Percentiles rank a stretch among this genome's conserved stretches.
phyloP scores from a whole-genome alignment of 257 asterid species.

The Gentiana dahurica region DNA sequence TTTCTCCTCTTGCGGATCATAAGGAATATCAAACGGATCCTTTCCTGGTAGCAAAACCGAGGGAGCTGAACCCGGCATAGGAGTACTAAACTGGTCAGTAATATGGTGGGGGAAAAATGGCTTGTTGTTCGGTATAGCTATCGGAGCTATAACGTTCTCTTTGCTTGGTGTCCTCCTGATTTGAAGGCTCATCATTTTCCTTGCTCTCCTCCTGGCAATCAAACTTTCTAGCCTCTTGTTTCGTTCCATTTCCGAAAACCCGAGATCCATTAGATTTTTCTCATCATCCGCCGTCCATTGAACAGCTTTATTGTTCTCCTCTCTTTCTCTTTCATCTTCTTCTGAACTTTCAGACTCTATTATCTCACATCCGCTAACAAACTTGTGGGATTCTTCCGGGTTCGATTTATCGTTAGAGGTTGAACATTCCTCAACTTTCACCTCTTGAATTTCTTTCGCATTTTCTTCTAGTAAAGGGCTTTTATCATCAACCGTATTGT shows the following conservation, averaged over 20 bases:
- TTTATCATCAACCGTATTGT: constrained; percentile 26
- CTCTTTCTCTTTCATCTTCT: constrained; percentile 23
- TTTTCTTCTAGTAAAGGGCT: constrained; percentile 28
- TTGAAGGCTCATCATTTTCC: constrained; percentile 39
- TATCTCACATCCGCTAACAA: constrained; percentile 5
- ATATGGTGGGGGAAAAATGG: constrained; percentile 8
- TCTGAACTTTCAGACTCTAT: constrained; percentile 13
- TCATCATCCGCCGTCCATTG: constrained; percentile 34
- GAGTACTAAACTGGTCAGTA: constrained; percentile 20
- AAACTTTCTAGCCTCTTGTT: constrained; percentile 74
- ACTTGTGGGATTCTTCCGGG: background rate
- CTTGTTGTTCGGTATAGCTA: constrained; percentile 34
- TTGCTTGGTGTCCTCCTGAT: constrained; percentile 35
- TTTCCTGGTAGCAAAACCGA: constrained; percentile 50
- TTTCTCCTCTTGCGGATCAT: constrained; percentile 86
- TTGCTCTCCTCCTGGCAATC: constrained; percentile 72
- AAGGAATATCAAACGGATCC: constrained; percentile 89
- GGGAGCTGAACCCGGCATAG: constrained; percentile 84
- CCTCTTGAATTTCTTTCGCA: constrained; percentile 21
- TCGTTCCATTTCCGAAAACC: constrained; percentile 56
- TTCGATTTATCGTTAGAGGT: constrained; percentile 4
- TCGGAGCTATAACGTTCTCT: constrained; percentile 28
- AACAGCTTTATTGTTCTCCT: constrained; percentile 21
- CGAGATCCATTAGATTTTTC: constrained; percentile 47
- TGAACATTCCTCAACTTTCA: constrained; percentile 8